Base-by-base conservation (phyloP, 306 rosid genomes). In the Castanopsis chinensis region DNA sequence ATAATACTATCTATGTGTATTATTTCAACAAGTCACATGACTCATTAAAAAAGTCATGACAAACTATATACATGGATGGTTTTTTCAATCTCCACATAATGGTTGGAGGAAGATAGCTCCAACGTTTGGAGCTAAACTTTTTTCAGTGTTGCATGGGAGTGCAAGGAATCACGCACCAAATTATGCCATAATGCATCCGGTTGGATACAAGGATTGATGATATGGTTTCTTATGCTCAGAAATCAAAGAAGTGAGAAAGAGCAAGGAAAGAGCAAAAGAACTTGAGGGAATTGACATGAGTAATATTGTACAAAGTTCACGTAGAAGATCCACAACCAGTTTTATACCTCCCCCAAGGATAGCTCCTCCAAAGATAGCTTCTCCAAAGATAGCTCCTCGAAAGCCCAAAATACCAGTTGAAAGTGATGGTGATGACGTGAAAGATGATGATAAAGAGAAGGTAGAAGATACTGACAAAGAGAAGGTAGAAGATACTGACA, bases 241-340 rank as follows among this genome's bases (percentile, higher is more conserved):
- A 86, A 91, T 94, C 82, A 94, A 94, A 89, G 95, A 92, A 28
- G 84, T 90, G 35, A 92, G 72, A 84, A 87, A 89, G 92, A 91
- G 84, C 81, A 95, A 95, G 87, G 98, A 84, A 20, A 87, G 95
- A 82, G 99, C 95, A 56, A 95, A 87, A 87, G 98, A 92, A 79
- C 98, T 95, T 52, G 98, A 95, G 87, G 99, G 99, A 80, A 95
- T 95, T 83, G 99, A 95, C 84, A 25, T 75, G 78, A 91, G 99
- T 81, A 95, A 95, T 86, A 92, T 95, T 53, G 97, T 95, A 27
- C 85, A 86, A 52, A 95, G 94, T 82, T 83, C 99, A 54, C 97
- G 99, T 43, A 86, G 99, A 77, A 88, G 99, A 79, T 90, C 97
- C 72, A 81, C 92, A 21, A 43, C 79, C 57, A 87, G 94, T 79